Base-by-base conservation (phyloP, 2,329 filamentous ascomycete genomes). In the Fusarium brevicatenulatum region DNA sequence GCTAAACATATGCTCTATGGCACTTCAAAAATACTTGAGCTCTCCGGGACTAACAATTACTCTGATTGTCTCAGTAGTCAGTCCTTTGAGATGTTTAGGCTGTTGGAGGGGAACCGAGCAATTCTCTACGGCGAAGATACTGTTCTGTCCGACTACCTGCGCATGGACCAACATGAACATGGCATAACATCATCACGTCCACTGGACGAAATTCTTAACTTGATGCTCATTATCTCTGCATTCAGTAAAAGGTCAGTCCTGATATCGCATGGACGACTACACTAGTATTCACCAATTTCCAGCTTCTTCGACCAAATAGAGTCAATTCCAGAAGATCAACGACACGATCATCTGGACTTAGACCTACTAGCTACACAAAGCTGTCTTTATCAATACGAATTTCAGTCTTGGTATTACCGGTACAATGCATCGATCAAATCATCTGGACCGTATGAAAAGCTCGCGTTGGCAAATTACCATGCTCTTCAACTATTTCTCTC, bases 1-100 rank as follows among this genome's bases (percentile, higher is more conserved):
- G 67, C 70, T 4, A 77, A 64, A 12, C 79, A 80, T 13, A 78
- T 80, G 77, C 23, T 77, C 1, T 76, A 75, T 40, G 79, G 78
- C 15, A 77, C 74, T 10, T 72, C 71, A 0, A 74, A 44, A 15
- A 59, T 80, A 21, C 44, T 80, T 19, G 68, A 78, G 23, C 34
- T 69, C 0, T 43, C 52, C 2, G 63, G 60, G 0, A 32, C 46
- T 1, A 13, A 5, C 7, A 37, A 8, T 28, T 5, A 28, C 19
- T 2, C n/a, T 3, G 4, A 70, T 23, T 7, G 42, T 7, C 63
- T 77, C 7, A 50, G 44, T 9, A 40, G 42, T 23, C 71, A 40
- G 18, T 60, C 80, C 2, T 63, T 79, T 37, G 66, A 68, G 2
- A 72, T 69, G 7, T 79, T 78, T 16, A 49, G 62, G 5, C 23